Base-by-base conservation (phyloP, 768 basidiomycete species). In the Tricholoma bakamatsutake region DNA sequence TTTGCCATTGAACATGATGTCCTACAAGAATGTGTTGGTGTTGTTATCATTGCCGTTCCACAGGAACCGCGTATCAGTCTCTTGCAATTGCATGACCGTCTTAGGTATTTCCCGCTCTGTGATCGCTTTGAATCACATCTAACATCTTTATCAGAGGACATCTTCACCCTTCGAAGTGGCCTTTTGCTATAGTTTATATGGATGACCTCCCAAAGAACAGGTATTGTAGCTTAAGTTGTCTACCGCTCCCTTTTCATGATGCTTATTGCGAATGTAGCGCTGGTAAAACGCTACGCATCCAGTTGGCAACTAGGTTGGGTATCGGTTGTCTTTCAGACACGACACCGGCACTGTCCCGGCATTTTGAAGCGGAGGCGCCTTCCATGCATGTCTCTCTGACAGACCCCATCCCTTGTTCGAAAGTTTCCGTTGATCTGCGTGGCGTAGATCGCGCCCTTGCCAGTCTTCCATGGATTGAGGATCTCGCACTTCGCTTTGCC, bases 111-210 rank as follows among this genome's bases (percentile, higher is more conserved):
- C 3, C 4, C n/a, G 10, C n/a, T 4, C 8, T 9, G 30, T 47
- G 8, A 30, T 21, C 5, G 7, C n/a, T 13, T 17, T 30, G n/a
- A n/a, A n/a, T 30, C 21, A 30, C 21, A 24, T 24, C 3, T 47
- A 30, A 47, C 24, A n/a, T 8, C 46, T 2, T 37, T 24, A 50
- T 3, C 40, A 76, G 76, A 54, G 74, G 73, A 15, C 69, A 76
- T 57, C 63, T 80, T 12, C 78, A 78, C 55, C 76, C 78, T 10
- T 75, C 75, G 5, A 78, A 78, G 63, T 80, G 78, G 78, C 78
- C 78, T 0, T 78, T 73, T 60, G 71, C 67, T 1, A 58, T 80
- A 35, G 72, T 80, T 13, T 80, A 76, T 60, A 79, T 80, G 72
- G 66, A 72, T 37, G 73, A 74, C 51, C 58, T 80, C 4, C 78